Percentiles rank a stretch among this genome's conserved stretches.
phyloP scores from a whole-genome alignment of 208 protist species.

The Wallacemonas rigidus region DNA sequence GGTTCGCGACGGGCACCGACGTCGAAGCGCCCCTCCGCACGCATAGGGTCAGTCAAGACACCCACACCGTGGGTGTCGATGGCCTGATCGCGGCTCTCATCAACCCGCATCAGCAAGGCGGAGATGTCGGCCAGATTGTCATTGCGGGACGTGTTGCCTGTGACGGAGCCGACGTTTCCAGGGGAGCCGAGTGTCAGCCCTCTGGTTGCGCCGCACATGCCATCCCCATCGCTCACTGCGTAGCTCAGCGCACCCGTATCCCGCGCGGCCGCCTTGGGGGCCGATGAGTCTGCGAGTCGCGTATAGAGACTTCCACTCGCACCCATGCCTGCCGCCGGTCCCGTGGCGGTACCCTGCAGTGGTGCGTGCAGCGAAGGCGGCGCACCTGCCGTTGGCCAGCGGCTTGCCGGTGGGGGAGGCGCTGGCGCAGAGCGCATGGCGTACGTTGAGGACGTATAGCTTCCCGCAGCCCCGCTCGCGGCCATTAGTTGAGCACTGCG shows the following conservation, averaged over 20 bases:
- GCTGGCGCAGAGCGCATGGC: neutral
- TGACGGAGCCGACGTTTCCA: neutral
- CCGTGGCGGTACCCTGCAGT: neutral
- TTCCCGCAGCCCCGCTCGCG: constrained; percentile 13
- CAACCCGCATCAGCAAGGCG: neutral
- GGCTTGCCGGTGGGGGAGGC: neutral
- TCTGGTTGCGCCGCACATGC: neutral
- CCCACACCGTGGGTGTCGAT: neutral
- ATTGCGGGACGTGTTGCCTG: neutral
- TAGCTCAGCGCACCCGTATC: constrained; percentile 13
- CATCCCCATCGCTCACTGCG: constrained; percentile 13
- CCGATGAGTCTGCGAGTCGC: neutral
- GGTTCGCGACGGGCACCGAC: constrained; percentile 2
- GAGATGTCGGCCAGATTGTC: constrained; percentile 8
- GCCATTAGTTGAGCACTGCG: constrained; percentile 17
- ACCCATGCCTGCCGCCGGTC: neutral
- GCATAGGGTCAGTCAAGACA: neutral
- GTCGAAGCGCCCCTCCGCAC: constrained; percentile 1
- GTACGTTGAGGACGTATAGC: neutral
- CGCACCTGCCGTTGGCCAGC: neutral
- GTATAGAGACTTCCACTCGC: constrained; percentile 12
- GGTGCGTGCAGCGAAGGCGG: neutral
- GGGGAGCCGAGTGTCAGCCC: neutral
- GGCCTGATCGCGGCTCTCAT: neutral
- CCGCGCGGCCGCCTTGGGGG: neutral